A percentile compares a stretch with the other conserved stretches of the same genome.
Evolutionary conservation across 2,329 filamentous ascomycete species (phyloP).

Genomic region (Arthrobotrys conoides): DNA sequence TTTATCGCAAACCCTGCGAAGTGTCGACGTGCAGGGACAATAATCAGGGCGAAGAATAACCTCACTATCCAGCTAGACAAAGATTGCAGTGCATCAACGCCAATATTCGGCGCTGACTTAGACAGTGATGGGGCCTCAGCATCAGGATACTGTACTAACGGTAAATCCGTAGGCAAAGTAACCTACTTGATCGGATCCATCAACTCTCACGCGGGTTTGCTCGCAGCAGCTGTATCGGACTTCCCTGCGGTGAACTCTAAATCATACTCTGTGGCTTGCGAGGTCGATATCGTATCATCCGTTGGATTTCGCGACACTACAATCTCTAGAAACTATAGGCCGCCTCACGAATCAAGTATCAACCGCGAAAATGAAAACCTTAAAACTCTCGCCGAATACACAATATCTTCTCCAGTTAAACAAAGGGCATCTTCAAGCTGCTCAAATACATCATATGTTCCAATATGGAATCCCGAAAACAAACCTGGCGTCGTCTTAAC

Average conservation of each 20-base stretch:
- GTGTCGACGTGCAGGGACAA: conserved; percentile 41
- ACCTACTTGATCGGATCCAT: conserved; percentile 54
- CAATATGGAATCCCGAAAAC: conserved; percentile 47
- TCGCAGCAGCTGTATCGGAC: conserved; percentile 44
- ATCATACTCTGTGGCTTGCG: conserved; percentile 56
- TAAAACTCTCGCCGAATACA: conserved; percentile 46
- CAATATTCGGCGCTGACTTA: conserved; percentile 52
- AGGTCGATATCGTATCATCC: conserved; percentile 42
- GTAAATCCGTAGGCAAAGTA: conserved; percentile 33
- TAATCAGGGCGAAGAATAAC: conserved; percentile 41
- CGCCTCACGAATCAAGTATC: conserved; percentile 43
- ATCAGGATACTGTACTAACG: conserved; percentile 38
- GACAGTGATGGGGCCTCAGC: conserved; percentile 47
- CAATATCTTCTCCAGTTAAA: conserved; percentile 36
- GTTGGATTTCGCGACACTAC: conserved; percentile 55
- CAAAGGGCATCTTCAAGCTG: conserved; percentile 13
- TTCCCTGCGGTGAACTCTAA: conserved; percentile 38
- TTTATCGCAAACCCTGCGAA: conserved; percentile 50
- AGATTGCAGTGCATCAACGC: conserved; percentile 54
- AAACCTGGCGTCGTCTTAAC: conserved; percentile 41
- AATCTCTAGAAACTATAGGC: conserved; percentile 53
- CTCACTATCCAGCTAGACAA: conserved; percentile 44
- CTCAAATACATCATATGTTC: conserved; percentile 36
- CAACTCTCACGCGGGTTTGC: conserved; percentile 43
- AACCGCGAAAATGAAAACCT: conserved; percentile 44